These are phyloP conservation scores for Colletotrichum sp. DNA, from an alignment of 2,329 filamentous ascomycete genomes.

Conservation along the genomic window DNA sequence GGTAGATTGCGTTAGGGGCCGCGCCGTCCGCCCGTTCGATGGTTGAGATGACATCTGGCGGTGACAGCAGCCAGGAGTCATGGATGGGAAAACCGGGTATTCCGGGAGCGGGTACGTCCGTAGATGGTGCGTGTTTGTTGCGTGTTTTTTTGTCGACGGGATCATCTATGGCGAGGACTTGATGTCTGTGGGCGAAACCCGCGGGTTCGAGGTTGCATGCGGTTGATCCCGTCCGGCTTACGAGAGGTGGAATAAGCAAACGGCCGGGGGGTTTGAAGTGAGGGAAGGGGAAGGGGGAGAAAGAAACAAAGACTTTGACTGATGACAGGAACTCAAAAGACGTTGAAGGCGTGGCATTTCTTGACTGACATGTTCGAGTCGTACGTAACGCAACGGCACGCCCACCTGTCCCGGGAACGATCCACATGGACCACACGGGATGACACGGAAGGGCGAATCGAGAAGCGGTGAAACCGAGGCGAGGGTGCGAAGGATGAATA, in stretches of 20 bases:
- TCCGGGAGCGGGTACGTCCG: background rate
- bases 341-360: slow-evolving; percentile 6
- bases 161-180: background rate
- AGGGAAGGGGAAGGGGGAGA: background rate
- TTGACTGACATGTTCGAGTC: background rate
- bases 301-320: background rate
- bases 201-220: background rate
- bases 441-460: background rate
- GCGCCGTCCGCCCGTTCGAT: background rate
- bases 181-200: background rate
- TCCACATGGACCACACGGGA: background rate
- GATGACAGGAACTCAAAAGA: background rate
- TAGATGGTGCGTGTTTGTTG: background rate
- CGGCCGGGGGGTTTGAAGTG: background rate
- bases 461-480: background rate
- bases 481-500: background rate
- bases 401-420: background rate
- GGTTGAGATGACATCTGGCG: background rate
- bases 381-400: background rate
- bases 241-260: background rate
- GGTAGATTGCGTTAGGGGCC: background rate
- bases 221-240: background rate
- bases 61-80: background rate
- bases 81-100: background rate
- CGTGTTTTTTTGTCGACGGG: background rate